Conservation (phyloP, 257 asterid genomes). For the Striga asiatica region DNA sequence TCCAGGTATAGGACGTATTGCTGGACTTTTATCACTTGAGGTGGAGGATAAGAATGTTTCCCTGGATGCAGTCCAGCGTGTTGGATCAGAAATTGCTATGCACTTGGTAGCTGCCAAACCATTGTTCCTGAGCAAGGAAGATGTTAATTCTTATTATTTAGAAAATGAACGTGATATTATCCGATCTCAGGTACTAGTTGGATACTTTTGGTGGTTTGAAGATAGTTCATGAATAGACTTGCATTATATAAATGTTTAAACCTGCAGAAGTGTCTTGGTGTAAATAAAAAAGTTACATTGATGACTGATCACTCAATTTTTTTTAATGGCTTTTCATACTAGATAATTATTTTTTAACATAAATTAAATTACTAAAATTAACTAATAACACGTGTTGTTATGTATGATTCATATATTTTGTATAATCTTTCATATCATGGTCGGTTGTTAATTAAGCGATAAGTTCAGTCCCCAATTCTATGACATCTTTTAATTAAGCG, state of each 20-base stretch:
- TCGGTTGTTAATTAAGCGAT: too few relatives aligned
- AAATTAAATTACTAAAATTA: too few relatives aligned
- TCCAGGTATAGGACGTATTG: constrained; percentile 87
- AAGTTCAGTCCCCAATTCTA: too few relatives aligned
- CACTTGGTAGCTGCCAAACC: constrained; percentile 95
- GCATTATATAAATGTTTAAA: not conserved
- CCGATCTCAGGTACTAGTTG: constrained; percentile 69
- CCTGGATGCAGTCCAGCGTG: constrained; percentile 55
- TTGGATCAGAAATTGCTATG: constrained; percentile 96
- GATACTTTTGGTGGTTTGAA: not conserved
- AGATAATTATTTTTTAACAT: too few relatives aligned
- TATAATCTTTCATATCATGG: too few relatives aligned
- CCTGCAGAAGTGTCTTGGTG: not conserved
- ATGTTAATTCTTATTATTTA: constrained; percentile 65
- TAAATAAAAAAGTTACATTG: too few relatives aligned
- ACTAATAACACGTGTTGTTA: too few relatives aligned
- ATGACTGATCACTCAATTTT: too few relatives aligned
- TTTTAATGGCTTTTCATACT: too few relatives aligned
- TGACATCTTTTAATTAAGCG: too few relatives aligned
- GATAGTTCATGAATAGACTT: not conserved
- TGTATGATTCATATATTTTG: too few relatives aligned
- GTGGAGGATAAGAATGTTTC: constrained; percentile 64
- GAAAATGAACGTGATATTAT: constrained; percentile 78
- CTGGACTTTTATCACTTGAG: constrained; percentile 82
- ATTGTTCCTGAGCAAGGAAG: constrained; percentile 65